phyloP scores from a whole-genome alignment of 78 protist species.

The Dictyostelium intermedium region DNA sequence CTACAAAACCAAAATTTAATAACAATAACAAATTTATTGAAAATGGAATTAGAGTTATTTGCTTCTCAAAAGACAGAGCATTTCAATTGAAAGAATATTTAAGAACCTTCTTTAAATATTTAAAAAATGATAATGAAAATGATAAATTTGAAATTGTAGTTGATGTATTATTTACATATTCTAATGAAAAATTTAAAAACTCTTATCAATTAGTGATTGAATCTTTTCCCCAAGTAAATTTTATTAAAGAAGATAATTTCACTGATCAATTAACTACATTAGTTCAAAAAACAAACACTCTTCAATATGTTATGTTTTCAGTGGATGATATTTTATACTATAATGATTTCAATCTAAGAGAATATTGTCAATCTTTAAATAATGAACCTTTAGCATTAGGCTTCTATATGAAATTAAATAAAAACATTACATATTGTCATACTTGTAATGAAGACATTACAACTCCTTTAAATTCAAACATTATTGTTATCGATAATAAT shows the following conservation, averaged over 20 bases:
- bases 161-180: slow-evolving; percentile 36
- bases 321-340: slow-evolving; percentile 70
- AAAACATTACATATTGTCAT: slow-evolving; percentile 51
- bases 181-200: slow-evolving; percentile 18
- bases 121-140: background rate
- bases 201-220: background rate
- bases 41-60: slow-evolving; percentile 40
- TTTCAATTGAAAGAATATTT: slow-evolving; percentile 57
- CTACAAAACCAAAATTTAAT: background rate
- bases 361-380: background rate
- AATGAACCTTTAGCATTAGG: slow-evolving; percentile 15
- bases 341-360: background rate
- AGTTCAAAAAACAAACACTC: background rate
- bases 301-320: slow-evolving; percentile 14
- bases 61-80: slow-evolving; percentile 74
- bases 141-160: background rate
- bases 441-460: slow-evolving; percentile 24
- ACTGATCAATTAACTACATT: background rate
- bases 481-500: background rate
- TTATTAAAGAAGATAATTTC: slow-evolving; percentile 51
- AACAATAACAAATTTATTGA: background rate
- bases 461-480: background rate
- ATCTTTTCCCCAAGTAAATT: background rate
- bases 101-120: slow-evolving; percentile 35
- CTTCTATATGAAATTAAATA: slow-evolving; percentile 33